Conservation (phyloP, 2,329 filamentous ascomycete genomes). For the Sarocladium kiliense region DNA sequence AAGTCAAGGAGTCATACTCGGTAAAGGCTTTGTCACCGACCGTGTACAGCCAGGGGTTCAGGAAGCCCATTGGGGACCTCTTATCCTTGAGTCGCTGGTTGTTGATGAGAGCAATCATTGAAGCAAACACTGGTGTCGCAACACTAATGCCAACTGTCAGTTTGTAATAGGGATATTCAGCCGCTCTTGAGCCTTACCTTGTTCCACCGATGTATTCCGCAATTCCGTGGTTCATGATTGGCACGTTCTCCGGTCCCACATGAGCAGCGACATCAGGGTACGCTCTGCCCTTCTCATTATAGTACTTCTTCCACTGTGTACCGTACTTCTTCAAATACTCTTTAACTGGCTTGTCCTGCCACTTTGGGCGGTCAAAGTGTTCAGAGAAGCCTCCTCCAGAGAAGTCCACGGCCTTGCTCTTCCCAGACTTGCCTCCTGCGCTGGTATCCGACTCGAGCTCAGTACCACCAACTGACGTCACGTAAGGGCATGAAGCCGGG, state of each 20-base stretch:
- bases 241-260: constrained; percentile 20
- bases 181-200: constrained; percentile 20
- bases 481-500: constrained; percentile 48
- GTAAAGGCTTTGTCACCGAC: constrained; percentile 25
- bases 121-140: constrained; percentile 57
- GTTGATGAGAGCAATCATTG: constrained; percentile 60
- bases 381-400: constrained; percentile 49
- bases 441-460: constrained; percentile 44
- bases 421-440: constrained; percentile 19
- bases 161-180: background rate
- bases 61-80: constrained; percentile 48
- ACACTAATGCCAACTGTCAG: constrained; percentile 31
- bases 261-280: constrained; percentile 61
- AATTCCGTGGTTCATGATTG: constrained; percentile 25
- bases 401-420: constrained; percentile 29
- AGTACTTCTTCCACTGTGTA: constrained; percentile 43
- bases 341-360: constrained; percentile 37
- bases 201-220: constrained; percentile 24
- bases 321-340: constrained; percentile 37
- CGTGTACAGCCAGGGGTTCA: constrained; percentile 57
- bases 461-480: constrained; percentile 59
- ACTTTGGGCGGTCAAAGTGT: constrained; percentile 39
- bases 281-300: constrained; percentile 44
- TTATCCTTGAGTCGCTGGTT: constrained; percentile 53
- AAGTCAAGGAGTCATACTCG: no score